Percentiles rank a stretch among this genome's conserved stretches.
These are phyloP conservation scores for Leptodermis oblonga DNA, from an alignment of 257 asterid species.

Conservation along the genomic window DNA sequence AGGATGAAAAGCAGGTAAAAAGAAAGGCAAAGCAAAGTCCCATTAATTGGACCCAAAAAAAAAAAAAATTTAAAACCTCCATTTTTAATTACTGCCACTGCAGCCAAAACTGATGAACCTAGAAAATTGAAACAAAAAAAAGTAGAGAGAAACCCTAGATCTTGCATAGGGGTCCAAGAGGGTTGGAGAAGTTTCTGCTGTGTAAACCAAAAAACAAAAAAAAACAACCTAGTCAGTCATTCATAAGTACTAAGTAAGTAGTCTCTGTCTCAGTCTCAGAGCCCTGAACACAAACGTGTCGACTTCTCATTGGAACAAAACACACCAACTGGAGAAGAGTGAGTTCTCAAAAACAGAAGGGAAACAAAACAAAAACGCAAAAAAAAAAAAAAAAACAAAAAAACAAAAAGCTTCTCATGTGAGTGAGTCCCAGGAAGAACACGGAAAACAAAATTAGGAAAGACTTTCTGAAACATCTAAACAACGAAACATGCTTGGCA, in stretches of 20 bases:
- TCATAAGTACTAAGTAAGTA: background rate
- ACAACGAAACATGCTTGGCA: background rate
- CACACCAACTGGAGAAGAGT: background rate
- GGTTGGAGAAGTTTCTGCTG: constrained; percentile 33
- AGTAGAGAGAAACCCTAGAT: constrained; percentile 76
- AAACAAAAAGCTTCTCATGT: background rate
- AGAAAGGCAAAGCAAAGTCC: constrained; percentile 20
- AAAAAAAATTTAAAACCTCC: constrained; percentile 9
- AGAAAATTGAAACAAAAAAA: constrained; percentile 18
- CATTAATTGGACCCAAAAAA: constrained; percentile 21
- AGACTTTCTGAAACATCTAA: too few relatives aligned
- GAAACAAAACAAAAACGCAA: background rate
- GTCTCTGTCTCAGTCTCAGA: background rate
- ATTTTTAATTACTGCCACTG: constrained; percentile 13
- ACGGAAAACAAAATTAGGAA: background rate
- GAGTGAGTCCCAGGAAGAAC: background rate
- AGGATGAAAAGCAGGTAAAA: constrained; percentile 25
- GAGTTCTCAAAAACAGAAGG: background rate
- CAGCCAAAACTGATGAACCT: background rate
- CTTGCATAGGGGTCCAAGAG: constrained; percentile 62
- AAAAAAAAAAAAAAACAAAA: background rate
- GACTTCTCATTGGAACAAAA: constrained; percentile 35
- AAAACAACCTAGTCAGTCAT: constrained; percentile 37
- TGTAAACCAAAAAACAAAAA: constrained; percentile 7
- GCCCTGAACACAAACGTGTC: constrained; percentile 47